Evolutionary conservation across 2,329 filamentous ascomycete genomes (phyloP).

Genomic region (Colletotrichum navitas): DNA sequence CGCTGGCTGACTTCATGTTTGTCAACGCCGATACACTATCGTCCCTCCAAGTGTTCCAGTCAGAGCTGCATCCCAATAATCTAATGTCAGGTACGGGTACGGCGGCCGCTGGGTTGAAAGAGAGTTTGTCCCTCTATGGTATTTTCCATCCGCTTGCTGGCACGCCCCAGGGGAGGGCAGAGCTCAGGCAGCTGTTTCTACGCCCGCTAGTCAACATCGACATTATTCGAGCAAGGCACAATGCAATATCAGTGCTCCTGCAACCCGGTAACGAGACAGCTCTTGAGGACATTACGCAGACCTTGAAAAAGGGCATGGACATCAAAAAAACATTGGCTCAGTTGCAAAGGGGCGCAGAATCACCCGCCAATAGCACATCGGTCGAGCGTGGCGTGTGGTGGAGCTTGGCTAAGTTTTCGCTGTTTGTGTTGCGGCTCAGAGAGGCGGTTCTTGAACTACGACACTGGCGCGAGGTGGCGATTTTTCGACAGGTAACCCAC

Average conservation of each 20-base stretch:
- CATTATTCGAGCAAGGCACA: constrained; percentile 78
- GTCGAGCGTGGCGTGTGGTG: constrained; percentile 79
- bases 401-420: constrained; percentile 78
- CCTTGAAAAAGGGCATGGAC: constrained; percentile 80
- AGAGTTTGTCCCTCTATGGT: constrained; percentile 86
- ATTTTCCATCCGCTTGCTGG: constrained; percentile 81
- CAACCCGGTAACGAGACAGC: constrained; percentile 73
- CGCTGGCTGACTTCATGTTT: constrained; percentile 76
- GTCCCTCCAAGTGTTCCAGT: constrained; percentile 86
- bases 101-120: constrained; percentile 75
- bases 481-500: constrained; percentile 65
- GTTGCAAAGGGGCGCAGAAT: constrained; percentile 82
- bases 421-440: constrained; percentile 76
- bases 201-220: constrained; percentile 78
- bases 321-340: constrained; percentile 76
- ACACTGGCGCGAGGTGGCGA: constrained; percentile 63
- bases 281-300: constrained; percentile 68
- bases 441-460: constrained; percentile 71
- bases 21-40: constrained; percentile 83
- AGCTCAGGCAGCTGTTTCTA: constrained; percentile 84
- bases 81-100: constrained; percentile 79
- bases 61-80: constrained; percentile 85
- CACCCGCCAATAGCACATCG: constrained; percentile 59
- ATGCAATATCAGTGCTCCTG: constrained; percentile 75
- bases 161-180: constrained; percentile 82